Conservation (phyloP, 129 eudicot genomes). For the Flaveria ramosissima region DNA sequence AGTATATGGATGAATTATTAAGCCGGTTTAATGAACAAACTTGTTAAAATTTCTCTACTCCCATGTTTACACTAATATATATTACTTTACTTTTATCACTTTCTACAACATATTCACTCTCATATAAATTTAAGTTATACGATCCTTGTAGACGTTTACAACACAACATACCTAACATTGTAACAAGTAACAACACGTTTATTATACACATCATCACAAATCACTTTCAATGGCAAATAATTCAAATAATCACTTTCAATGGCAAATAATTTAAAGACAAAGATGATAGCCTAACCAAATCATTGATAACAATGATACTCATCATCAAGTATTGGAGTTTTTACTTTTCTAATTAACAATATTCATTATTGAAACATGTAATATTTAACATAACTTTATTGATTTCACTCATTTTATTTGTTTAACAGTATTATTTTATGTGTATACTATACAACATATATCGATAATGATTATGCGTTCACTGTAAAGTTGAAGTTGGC, state of each 20-base stretch:
- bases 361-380: not conserved
- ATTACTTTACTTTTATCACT: too few relatives aligned
- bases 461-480: slow-evolving; percentile 1
- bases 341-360: not conserved
- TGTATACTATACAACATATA: not conserved
- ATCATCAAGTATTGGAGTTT: too few relatives aligned
- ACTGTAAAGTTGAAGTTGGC: slow-evolving; percentile 64
- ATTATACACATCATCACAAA: not conserved
- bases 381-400: not conserved
- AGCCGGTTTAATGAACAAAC: too few relatives aligned
- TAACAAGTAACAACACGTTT: too few relatives aligned
- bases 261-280: not conserved
- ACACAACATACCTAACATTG: too few relatives aligned
- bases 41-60: too few relatives aligned
- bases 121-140: too few relatives aligned
- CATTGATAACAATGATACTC: too few relatives aligned
- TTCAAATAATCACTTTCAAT: not conserved
- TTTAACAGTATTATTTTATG: not conserved
- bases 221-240: not conserved
- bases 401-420: not conserved
- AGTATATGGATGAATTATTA: too few relatives aligned
- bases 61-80: too few relatives aligned
- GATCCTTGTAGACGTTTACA: too few relatives aligned
- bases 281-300: not conserved
- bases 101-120: too few relatives aligned